These are phyloP conservation scores for Hypomontagnella monticulosa DNA, from an alignment of 495 filamentous ascomycete genomes.

Conservation along the genomic window DNA sequence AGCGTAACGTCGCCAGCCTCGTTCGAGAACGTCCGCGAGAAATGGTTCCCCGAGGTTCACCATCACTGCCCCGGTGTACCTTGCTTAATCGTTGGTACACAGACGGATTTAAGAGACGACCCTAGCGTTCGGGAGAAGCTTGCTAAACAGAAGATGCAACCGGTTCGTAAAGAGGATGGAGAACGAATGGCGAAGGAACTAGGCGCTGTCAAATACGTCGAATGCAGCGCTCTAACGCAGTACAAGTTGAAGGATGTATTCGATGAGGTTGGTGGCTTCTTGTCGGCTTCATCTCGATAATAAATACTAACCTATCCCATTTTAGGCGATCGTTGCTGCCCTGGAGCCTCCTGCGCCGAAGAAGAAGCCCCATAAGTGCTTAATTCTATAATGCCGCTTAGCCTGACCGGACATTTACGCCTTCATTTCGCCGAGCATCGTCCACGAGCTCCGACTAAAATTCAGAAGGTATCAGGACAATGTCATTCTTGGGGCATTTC, in stretches of 20 bases:
- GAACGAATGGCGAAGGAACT: conserved; percentile 96
- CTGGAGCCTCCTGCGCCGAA: conserved; percentile 83
- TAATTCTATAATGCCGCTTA: conserved; percentile 56
- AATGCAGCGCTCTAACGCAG: conserved; percentile 97
- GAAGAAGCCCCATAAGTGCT: conserved; percentile 65
- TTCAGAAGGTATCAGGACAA: conserved; percentile 31
- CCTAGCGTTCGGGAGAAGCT: conserved; percentile 89
- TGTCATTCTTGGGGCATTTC: conserved; percentile 26
- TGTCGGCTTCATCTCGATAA: conserved; percentile 1
- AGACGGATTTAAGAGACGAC: conserved; percentile 95
- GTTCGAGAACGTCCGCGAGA: conserved; percentile 99
- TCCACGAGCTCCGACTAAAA: conserved; percentile 8
- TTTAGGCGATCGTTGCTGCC: conserved; percentile 86
- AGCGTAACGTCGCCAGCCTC: conserved; percentile 98
- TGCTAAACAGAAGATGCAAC: conserved; percentile 91
- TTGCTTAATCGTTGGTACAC: conserved; percentile 97
- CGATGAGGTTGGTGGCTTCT: conserved; percentile 79
- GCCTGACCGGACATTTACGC: conserved; percentile 12
- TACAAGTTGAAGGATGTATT: conserved; percentile 99
- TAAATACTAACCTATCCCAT: conserved; percentile 31
- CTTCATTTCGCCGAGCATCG: conserved; percentile 20
- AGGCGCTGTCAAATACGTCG: conserved; percentile 96
- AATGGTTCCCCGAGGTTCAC: conserved; percentile 98
- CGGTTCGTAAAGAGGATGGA: conserved; percentile 89
- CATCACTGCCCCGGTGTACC: conserved; percentile 98